Percentiles rank a stretch among this genome's conserved stretches.
Conservation (phyloP, 371 early-diverging fungal genomes). For the Dinochytrium kinnereticum region DNA sequence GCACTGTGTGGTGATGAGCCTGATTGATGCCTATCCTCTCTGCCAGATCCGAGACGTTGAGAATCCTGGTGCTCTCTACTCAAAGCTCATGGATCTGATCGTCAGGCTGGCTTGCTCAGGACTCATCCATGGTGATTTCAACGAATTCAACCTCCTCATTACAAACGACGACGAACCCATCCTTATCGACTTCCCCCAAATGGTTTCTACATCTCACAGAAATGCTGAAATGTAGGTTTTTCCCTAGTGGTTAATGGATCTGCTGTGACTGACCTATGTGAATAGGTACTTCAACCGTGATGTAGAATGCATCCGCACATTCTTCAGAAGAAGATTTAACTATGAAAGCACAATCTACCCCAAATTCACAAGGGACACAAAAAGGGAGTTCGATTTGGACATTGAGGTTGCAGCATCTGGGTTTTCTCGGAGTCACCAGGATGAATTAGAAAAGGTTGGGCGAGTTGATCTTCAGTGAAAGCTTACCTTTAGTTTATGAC, state of each 20-base stretch:
- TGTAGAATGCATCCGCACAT: conserved; percentile 95
- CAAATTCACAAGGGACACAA: conserved; percentile 80
- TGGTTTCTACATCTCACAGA: conserved; percentile 94
- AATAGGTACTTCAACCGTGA: conserved; percentile 97
- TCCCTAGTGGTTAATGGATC: neutral
- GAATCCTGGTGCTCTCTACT: conserved; percentile 92
- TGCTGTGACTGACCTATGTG: neutral
- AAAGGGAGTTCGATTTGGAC: conserved; percentile 88
- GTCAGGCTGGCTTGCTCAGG: conserved; percentile 95
- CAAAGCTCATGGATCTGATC: conserved; percentile 92
- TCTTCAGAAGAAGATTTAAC: conserved; percentile 87
- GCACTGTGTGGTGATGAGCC: conserved; percentile 98
- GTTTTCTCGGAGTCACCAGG: conserved; percentile 88
- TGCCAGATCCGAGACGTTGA: conserved; percentile 85
- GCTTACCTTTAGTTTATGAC: conserved; percentile 32
- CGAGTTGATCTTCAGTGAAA: too few species aligned
- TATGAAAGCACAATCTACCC: conserved; percentile 92
- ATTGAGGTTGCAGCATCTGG: conserved; percentile 95
- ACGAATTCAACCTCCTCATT: conserved; percentile 99
- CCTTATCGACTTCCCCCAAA: conserved; percentile 99
- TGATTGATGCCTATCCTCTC: conserved; percentile 94
- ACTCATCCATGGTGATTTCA: conserved; percentile 99
- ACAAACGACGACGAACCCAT: conserved; percentile 79
- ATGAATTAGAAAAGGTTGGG: conserved; percentile 74
- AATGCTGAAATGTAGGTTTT: conserved; percentile 84